Evolutionary conservation across 441 rosid genomes (phyloP), one percentile per base, ranked within the genome.

Genomic region (Theobroma grandiflorum): DNA sequence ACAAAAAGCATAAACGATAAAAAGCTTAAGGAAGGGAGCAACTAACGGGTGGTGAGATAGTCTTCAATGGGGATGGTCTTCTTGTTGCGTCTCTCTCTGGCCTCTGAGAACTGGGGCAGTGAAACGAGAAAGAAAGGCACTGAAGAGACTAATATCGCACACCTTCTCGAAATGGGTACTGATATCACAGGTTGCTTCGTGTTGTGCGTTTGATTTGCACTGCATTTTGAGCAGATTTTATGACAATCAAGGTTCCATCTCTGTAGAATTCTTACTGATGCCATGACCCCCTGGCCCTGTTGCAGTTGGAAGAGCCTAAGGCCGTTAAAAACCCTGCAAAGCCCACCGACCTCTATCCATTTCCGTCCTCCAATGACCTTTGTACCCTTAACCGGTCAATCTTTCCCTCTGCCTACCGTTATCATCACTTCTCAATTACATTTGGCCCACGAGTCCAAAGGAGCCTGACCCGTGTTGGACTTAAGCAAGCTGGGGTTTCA

Each of bases 81-180:
- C 89, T 58, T 89, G 86, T 82, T 90, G 82, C 94, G 92, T 84
- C 99, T 86, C 86, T 94, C 98, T 77, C 96, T 88, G 45, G 98
- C 95, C 53, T 90, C 90, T 4, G 97, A 85, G 22, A 84, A 75
- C 35, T 77, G 91, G 1, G 95, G 89, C 35, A 84, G 35, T 52
- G 87, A 61, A 80, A 86, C 69, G 79, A 88, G 80, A 84, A 74
- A 82, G 45, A 83, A 79, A 50, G 95, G 90, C 77, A 90, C 33
- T 4, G 93, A 80, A 79, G 92, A 66, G n/a, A 89, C 76, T 40
- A 93, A 82, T 73, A 87, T 78, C 6, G 85, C 89, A 42, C 82
- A 79, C 83, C 97, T 89, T 88, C 94, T 89, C 8, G 92, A 93
- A 63, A 84, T 80, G 80, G 94, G 93, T 66, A 77, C 76, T 57